Evolutionary conservation across 2,329 filamentous ascomycete genomes (phyloP), one percentile per base, ranked within the genome.

Genomic region (Piedraia hortae): DNA sequence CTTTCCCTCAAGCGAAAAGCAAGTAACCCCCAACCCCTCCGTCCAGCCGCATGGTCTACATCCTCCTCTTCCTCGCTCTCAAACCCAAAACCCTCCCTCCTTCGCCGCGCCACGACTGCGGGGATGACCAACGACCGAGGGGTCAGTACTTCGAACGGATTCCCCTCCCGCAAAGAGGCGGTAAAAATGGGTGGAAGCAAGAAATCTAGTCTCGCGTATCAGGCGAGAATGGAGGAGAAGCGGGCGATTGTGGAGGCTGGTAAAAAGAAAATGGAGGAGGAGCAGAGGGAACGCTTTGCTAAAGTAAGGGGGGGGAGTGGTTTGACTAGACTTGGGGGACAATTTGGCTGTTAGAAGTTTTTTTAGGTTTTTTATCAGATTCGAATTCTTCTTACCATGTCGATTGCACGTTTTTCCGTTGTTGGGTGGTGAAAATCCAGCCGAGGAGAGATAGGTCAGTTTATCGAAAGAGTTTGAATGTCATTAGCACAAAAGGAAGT

Each of bases 81-180:
- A 34, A 60, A 73, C 2, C n/a, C n/a, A n/a, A n/a, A n/a, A n/a
- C 73, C 74, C 0, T 56, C 60, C 0, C 53, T 85, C 10, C 55
- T 85, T 10, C 61, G 73, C 12, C 59, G 71, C 14, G 71, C 72
- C 4, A 82, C 73, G 0, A 10, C 24, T 16, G 30, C 32, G 3
- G 33, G 34, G 14, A n/a, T n/a, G n/a, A 34, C 35, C 4, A 42
- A 37, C 20, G 36, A 41, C 31, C 25, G 42, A 30, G 36, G 45
- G 11, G 45, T 57, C 7, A 56, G 36, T 34, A 32, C 32, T 3
- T 27, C 28, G 11, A 28, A 21, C 23, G 21, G 36, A 23, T 29
- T 34, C 21, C 21, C 31, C 13, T 28, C 39, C 29, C 21, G 24
- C 22, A 33, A 42, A 4, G 42, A 46, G 1, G 34, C 33, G 3